Conservation (phyloP, 108 stramenopile genomes). For the Seminavis robusta region DNA sequence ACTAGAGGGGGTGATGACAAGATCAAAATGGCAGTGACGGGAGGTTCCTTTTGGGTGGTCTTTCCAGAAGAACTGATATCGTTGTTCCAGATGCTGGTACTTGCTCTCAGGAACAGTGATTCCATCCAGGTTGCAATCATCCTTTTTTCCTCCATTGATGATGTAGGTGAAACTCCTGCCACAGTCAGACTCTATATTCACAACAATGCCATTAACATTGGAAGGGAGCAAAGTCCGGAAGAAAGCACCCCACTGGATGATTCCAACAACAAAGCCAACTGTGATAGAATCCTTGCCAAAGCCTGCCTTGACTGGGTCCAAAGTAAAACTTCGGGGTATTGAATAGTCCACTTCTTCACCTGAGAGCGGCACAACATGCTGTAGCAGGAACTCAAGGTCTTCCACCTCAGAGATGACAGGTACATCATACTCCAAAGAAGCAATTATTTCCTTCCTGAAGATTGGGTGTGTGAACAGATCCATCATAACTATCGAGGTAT, state of each 20-base stretch:
- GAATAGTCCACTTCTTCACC: no score
- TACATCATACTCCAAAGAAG: constrained; percentile 22
- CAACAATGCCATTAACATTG: constrained; percentile 4
- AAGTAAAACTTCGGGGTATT: constrained; percentile 1
- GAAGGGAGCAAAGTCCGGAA: constrained; percentile 16
- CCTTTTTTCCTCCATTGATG: constrained; percentile 2
- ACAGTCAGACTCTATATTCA: constrained; percentile 17
- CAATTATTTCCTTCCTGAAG: constrained; percentile 19
- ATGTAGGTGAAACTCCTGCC: constrained; percentile 14
- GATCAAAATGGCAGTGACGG: constrained; percentile 16
- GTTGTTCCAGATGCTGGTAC: constrained; percentile 1
- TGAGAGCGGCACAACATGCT: not conserved
- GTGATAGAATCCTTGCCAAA: constrained; percentile 13
- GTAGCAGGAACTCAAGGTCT: constrained; percentile 14
- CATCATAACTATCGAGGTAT: not conserved
- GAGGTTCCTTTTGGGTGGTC: constrained; percentile 13
- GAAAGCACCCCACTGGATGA: constrained; percentile 15
- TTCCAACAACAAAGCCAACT: constrained; percentile 13
- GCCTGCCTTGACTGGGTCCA: constrained; percentile 12
- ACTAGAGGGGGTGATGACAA: constrained; percentile 45
- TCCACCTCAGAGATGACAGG: constrained; percentile 17
- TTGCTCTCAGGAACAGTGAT: not conserved
- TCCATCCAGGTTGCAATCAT: constrained; percentile 3
- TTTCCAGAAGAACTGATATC: constrained; percentile 12
- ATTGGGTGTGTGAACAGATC: constrained; percentile 16